Base-by-base conservation (phyloP, 176 grass and related monocot species). In the Rhynchospora tenuis region DNA sequence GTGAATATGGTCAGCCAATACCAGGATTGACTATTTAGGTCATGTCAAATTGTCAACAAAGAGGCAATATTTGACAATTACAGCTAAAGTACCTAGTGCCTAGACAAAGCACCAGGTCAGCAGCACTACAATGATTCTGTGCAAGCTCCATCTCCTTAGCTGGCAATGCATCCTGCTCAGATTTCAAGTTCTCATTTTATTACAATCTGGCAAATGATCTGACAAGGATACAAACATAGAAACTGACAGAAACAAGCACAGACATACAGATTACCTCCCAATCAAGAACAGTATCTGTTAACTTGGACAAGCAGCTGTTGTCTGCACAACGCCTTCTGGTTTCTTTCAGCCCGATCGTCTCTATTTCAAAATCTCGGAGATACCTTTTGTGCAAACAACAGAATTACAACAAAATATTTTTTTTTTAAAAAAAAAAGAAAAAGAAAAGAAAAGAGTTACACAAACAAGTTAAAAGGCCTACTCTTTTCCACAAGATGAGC, bases 201-300 rank as follows among this genome's bases (percentile, higher is more conserved):
- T 16, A 89, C 13, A 75, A 23, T 38, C 20, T 48, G 42, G 14
- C 14, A 26, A 59, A 3, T 11, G 54, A 24, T 28, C 19, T 56
- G 13, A 23, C 47, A 66, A 19, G 12, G 17, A 50, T 12, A 81
- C 33, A 38, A 38, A 38, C 33, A 38, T 38, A 38, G 33, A 38
- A 38, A 38, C 33, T 2, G 1, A 51, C 47, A 73, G 11, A 43
- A 44, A 71, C 14, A 7, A 29, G 71, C 26, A 80, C 4, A 4
- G 47, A 84, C 26, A 26, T 14, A 81, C 4, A 81, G 54, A 79
- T 84, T 86, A 98, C 95, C 87, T 98, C 95, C 95, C 95, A 98
- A 86, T 98, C 95, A 88, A 98, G 95, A 87, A 98, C 92, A 76
- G 92, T 98, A 75, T 98, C 92, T 84, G 89, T 98, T 70, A 98